Percentiles rank a stretch among this genome's conserved stretches.
Evolutionary conservation across 257 asterid genomes (phyloP).

Genomic region (Hygrophila difformis): DNA sequence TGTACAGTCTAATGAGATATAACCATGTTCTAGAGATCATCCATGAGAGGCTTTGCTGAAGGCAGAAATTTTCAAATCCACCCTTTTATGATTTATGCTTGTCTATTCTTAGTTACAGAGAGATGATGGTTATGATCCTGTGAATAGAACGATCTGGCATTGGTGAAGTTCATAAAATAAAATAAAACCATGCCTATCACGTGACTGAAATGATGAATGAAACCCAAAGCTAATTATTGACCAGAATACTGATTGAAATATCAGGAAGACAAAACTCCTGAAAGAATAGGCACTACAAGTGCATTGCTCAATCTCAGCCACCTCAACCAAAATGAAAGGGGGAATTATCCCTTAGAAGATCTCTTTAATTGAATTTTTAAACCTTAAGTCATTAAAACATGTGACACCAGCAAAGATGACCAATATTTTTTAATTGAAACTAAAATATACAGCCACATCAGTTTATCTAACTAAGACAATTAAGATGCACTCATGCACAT

Average conservation of each 20-base stretch:
- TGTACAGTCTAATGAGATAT: background rate
- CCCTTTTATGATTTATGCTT: too few species aligned
- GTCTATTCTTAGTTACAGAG: too few species aligned
- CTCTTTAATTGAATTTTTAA: background rate
- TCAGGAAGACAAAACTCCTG: background rate
- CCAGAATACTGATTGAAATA: background rate
- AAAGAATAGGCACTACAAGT: background rate
- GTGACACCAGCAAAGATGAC: constrained; percentile 1
- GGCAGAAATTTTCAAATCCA: background rate
- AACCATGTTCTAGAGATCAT: background rate
- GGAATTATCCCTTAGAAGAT: too few species aligned
- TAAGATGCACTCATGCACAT: background rate
- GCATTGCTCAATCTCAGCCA: background rate
- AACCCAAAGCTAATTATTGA: constrained; percentile 1
- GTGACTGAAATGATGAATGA: too few species aligned
- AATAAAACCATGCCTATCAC: too few species aligned
- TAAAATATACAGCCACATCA: background rate
- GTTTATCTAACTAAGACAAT: constrained; percentile 1
- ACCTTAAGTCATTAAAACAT: background rate
- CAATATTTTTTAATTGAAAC: background rate
- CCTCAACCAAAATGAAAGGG: background rate
- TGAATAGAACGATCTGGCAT: too few species aligned
- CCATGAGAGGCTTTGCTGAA: background rate
- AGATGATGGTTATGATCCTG: too few species aligned
- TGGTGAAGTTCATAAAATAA: too few species aligned